Base-by-base conservation (phyloP, 805 yeast genomes). In the Ogataea paraovalis region DNA sequence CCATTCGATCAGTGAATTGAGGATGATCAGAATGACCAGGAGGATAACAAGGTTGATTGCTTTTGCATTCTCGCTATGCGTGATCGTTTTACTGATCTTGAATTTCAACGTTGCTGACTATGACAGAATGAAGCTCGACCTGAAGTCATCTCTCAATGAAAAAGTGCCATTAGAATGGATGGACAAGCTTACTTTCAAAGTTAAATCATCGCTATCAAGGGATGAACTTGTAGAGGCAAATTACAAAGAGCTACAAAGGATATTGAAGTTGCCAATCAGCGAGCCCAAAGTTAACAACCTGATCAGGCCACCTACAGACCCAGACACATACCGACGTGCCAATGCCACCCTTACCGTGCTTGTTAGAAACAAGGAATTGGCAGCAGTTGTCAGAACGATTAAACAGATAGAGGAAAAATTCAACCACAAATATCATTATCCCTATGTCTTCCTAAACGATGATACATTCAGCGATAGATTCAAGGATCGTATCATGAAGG, bases 381-480 rank as follows among this genome's bases (percentile, higher is more conserved):
- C 55, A 0, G 72, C 65, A 1, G 71, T 87, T 9, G 57, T 78
- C 1, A 52, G 56, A 10, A 76, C 95, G 1, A 79, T 89, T 51
- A 61, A 60, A 46, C 78, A 75, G 52, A 75, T 89, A 33, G 96
- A 88, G 59, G 61, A 62, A 22, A 73, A 68, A 2, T 88, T 87
- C 70, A 88, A 88, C 61, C 51, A 65, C 22, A 85, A 85, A 57
- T 88, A 82, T 64, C 74, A 76, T 42, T 88, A 88, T 61, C 95
- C 96, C 0, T 88, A 88, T 69, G 87, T 87, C 1, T 85, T 88
- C 49, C 60, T 88, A 36, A 88, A 87, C 59, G 95, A 89, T 58
- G 71, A 68, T 46, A 81, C 81, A 3, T 88, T 88, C 60, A 66
- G 78, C 1, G 76, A 78, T 0, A 62, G 62, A 22, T 88, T 88